Conservation (phyloP, 2,329 filamentous ascomycete species). For the Fusarium kyushuense region DNA sequence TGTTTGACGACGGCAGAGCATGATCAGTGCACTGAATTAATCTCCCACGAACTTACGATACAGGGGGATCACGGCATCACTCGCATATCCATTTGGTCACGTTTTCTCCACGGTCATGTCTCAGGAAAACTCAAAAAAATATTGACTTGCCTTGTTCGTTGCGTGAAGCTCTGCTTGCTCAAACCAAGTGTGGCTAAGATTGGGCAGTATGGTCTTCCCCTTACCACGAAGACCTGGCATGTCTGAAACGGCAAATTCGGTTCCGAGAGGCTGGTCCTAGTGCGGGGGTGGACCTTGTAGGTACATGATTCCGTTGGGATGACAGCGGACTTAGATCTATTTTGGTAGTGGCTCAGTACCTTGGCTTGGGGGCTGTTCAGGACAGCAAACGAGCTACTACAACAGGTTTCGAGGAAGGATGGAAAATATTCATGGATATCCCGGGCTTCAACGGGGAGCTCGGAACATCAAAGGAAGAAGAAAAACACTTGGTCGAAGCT, state of each 20-base stretch:
- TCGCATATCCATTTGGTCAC: slow-evolving; percentile 47
- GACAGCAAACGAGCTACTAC: slow-evolving; percentile 19
- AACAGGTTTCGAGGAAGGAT: background rate
- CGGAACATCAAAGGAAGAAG: slow-evolving; percentile 15
- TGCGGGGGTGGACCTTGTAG: slow-evolving; percentile 47
- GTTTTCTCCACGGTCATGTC: slow-evolving; percentile 36
- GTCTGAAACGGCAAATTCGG: slow-evolving; percentile 38
- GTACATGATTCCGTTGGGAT: slow-evolving; percentile 24
- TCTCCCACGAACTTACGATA: slow-evolving; percentile 36
- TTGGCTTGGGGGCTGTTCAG: slow-evolving; percentile 11
- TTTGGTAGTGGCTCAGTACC: slow-evolving; percentile 35
- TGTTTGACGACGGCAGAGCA: slow-evolving; percentile 3
- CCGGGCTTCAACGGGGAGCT: slow-evolving; percentile 29
- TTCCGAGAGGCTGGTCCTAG: slow-evolving; percentile 45
- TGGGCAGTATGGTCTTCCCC: slow-evolving; percentile 11
- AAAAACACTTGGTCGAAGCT: slow-evolving; percentile 33
- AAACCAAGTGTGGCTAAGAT: background rate
- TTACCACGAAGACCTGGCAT: slow-evolving; percentile 18
- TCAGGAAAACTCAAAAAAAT: background rate
- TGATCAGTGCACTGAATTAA: slow-evolving; percentile 41
- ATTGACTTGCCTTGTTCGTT: background rate
- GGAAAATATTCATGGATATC: slow-evolving; percentile 38
- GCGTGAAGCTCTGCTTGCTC: slow-evolving; percentile 7
- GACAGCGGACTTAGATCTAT: slow-evolving; percentile 40
- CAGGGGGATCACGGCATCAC: slow-evolving; percentile 42